Evolutionary conservation across 192 early-diverging fungal species (phyloP), one percentile per base, ranked within the genome.

Genomic region (Backusella macrospora): DNA sequence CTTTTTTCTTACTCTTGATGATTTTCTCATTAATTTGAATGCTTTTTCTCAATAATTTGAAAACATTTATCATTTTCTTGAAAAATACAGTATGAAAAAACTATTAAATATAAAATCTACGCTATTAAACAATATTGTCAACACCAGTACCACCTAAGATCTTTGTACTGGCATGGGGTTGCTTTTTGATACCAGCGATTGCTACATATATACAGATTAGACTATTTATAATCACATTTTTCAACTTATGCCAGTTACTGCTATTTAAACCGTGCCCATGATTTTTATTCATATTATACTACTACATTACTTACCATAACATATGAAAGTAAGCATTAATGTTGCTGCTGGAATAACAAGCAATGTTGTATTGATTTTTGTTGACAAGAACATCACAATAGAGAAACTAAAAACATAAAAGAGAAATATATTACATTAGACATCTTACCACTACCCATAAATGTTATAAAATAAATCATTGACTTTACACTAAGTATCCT

Each of bases 121-220:
- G 2, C 29, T 34, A 34, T 43, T 52, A 52, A 52, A 74, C 72
- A 0, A 78, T 64, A 63, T 75, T 75, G 26, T 79, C 73, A 4
- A 79, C 81, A 68, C 85, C 85, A 9, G 77, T 79, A 46, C 85
- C 85, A 70, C 85, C 85, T 12, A 81, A 75, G 23, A 83, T 67
- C 23, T 74, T 38, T 8, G 80, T 82, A 21, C 80, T 82, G 14
- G 83, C 78, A n/a, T 84, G 85, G 15, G 83, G 75, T 44, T 86
- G 85, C 0, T 81, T 74, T 48, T 81, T 82, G 26, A 76, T 0
- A 26, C 76, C 85, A 71, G 83, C 81, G 39, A 86, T 68, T 1
- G 39, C 80, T 81, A 67, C 14, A 62, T 34, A 34, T 34, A 34
- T 34, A 34, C 16, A 2, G 59, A 18, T 14, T 14, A 18, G 59